Base-by-base conservation (phyloP, 192 early-diverging fungal genomes). In the Podila horticola region DNA sequence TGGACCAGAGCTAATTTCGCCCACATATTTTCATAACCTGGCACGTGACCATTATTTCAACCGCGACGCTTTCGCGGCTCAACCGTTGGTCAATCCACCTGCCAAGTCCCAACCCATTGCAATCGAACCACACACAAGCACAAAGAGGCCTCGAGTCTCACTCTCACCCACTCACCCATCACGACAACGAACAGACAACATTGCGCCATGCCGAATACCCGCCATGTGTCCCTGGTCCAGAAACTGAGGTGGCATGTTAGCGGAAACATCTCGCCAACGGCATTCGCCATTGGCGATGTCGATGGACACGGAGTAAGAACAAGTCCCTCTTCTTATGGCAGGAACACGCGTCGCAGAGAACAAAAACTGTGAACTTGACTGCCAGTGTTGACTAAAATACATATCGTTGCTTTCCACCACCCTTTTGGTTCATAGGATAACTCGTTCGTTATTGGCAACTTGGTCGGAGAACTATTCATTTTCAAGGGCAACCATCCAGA, bases 391-490 rank as follows among this genome's bases (percentile, higher is more conserved):
- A 55, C 52, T 24, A 55, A 26, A 5, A 20, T 55, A 3, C 20
- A 4, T 26, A 22, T 20, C 28, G 28, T 5, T 29, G 17, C 19
- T 33, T 61, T 22, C 58, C 55, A 9, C 17, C 41, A n/a, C 59
- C 29, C 33, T 62, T 67, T 31, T 62, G 19, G 34, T 49, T 31
- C 29, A 28, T 59, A 89, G 87, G 87, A 87, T 48, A 88, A 87
- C 71, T 87, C 88, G 74, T 90, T 90, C 82, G 87, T 90, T 9
- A 87, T 90, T 62, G 88, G 88, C 28, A 90, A 90, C 67, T 59
- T 90, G 49, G 84, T 86, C 45, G 88, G 88, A 22, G 87, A 88
- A 51, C 73, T 90, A 0, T 85, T 86, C 59, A 84, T 90, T 19
- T 90, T 88, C 49, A 90, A 90, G 79, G 87, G 87, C 33, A 84